Percentiles rank a stretch among this genome's conserved stretches.
Conservation (phyloP, 768 basidiomycete species). For the Boletus vermiculosoides region DNA sequence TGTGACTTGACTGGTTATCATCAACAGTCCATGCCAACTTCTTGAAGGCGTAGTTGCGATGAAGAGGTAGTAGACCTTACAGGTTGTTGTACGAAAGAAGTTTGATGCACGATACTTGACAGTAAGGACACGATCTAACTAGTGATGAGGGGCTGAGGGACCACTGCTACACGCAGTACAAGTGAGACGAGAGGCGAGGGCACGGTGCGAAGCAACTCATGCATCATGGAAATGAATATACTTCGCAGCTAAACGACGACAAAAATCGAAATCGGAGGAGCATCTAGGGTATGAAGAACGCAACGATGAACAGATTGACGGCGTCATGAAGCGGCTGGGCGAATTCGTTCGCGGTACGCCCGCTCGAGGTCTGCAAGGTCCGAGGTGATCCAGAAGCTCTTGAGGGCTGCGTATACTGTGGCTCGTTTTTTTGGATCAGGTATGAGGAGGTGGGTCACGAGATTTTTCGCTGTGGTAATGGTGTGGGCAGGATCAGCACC, state of each 20-base stretch:
- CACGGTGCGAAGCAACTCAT: not conserved
- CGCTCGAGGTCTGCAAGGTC: conserved; percentile 61
- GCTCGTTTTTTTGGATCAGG: conserved; percentile 57
- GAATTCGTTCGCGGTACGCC: conserved; percentile 59
- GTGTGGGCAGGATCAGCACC: conserved; percentile 6
- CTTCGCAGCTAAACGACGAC: not conserved
- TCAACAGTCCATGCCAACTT: conserved; percentile 80
- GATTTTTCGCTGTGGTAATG: conserved; percentile 42
- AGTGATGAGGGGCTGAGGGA: not conserved
- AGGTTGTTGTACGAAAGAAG: conserved; percentile 6
- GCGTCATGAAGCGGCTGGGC: conserved; percentile 14
- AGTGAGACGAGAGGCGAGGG: not conserved
- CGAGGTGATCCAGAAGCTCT: conserved; percentile 62
- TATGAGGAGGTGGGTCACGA: conserved; percentile 62
- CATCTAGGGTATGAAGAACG: not conserved
- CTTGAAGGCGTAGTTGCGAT: conserved; percentile 58
- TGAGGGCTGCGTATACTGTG: conserved; percentile 60
- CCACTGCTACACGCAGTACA: not conserved
- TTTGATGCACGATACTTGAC: not conserved
- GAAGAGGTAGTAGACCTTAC: not conserved
- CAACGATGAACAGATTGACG: not conserved
- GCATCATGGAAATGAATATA: not conserved
- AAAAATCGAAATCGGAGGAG: not conserved
- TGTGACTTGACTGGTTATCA: conserved; percentile 11
- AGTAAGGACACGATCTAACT: not conserved